phyloP scores from a whole-genome alignment of 371 early-diverging fungal genomes.

The Synchytrium microbalum region DNA sequence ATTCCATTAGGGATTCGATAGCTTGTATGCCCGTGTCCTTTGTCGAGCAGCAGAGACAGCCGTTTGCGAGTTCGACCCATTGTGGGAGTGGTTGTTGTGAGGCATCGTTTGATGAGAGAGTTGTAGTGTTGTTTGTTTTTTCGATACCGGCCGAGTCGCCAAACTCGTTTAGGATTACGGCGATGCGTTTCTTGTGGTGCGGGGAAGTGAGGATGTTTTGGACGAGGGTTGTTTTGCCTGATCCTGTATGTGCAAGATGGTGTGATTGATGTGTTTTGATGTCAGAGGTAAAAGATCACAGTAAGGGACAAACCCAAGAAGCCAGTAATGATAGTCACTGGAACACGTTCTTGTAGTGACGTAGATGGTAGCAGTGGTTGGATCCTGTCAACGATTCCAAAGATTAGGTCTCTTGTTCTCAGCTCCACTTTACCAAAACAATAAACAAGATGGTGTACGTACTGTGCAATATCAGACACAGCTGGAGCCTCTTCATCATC shows the following conservation, averaged over 20 bases:
- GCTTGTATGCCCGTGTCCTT: constrained; percentile 94
- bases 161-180: constrained; percentile 77
- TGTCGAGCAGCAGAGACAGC: constrained; percentile 93
- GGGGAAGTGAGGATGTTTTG: constrained; percentile 76
- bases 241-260: constrained; percentile 45
- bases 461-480: background rate
- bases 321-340: constrained; percentile 36
- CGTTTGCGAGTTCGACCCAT: constrained; percentile 94
- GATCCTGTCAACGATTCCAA: background rate
- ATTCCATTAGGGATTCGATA: constrained; percentile 86
- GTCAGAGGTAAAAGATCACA: too few relatives aligned
- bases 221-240: constrained; percentile 92
- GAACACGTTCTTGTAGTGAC: constrained; percentile 14
- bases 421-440: background rate
- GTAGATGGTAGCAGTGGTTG: background rate
- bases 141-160: constrained; percentile 33
- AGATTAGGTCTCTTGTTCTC: background rate
- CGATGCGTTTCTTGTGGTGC: constrained; percentile 86
- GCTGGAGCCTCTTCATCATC: background rate
- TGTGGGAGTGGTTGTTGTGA: constrained; percentile 92
- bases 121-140: constrained; percentile 51
- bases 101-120: background rate
- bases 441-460: background rate
- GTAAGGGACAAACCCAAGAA: constrained; percentile 29
- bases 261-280: background rate